Base-by-base conservation (phyloP, 805 yeast species). In the Lachancea kluyveri region DNA sequence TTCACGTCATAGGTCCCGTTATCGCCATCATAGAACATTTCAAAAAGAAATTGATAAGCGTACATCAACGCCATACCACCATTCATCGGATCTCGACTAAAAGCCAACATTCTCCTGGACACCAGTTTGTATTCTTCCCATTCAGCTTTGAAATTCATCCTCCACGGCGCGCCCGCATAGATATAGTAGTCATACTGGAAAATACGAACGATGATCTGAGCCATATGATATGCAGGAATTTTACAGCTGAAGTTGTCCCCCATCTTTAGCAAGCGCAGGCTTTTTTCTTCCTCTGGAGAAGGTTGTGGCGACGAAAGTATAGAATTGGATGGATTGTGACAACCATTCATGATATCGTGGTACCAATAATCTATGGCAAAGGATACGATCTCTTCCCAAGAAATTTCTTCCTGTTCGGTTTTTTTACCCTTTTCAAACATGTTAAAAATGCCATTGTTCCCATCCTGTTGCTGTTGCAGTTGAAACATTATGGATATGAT, bases 141-240 rank as follows among this genome's bases (percentile, higher is more conserved):
- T 5, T 74, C 71, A 8, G 81, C 76, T 22, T 62, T 64, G 21
- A 78, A 85, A 46, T 74, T 81, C 78, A 81, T 77, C 46, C 87
- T 70, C 59, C 80, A 74, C 1, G 92, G 92, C 6, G 86, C 82
- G 1, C 95, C 95, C 2, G 88, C 79, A 53, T 66, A 79, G 4
- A 82, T 77, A 33, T 81, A 81, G 36, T 82, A 74, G 54, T 85
- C 94, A 54, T 81, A 78, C 41, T 82, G 85, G 35, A 82, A 77
- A 17, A 80, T 69, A 31, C 83, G 73, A 50, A 84, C 70, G 26
- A 77, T 71, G 10, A 82, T 73, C 48, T 81, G 88, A 1, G 84
- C 75, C 60, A 81, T 65, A 49, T 84, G 88, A 54, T 75, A 80
- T 32, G 77, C 72, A 0, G 85, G 78, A 37, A 74, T 68, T 39